Evolutionary conservation across 768 basidiomycete genomes (phyloP).

Genomic region (Amanita rimosa): DNA sequence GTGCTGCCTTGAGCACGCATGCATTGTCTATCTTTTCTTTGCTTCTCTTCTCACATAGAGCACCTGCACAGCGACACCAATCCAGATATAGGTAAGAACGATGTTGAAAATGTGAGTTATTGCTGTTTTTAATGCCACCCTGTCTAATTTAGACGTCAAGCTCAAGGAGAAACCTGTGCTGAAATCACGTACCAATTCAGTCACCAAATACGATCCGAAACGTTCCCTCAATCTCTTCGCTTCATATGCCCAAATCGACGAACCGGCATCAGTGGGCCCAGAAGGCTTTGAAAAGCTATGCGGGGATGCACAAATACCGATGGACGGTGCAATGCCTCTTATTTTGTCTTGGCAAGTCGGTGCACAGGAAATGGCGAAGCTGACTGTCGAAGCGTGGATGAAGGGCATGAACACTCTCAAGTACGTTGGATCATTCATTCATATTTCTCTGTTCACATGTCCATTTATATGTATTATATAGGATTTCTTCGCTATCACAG

Average conservation of each 20-base stretch:
- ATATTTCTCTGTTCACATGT: background rate
- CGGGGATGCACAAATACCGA: constrained; percentile 52
- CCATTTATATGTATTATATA: constrained; percentile 10
- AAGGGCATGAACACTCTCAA: constrained; percentile 32
- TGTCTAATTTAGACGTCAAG: background rate
- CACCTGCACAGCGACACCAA: constrained; percentile 39
- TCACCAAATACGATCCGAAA: constrained; percentile 19
- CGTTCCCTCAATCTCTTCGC: constrained; percentile 48
- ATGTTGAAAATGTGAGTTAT: constrained; percentile 13
- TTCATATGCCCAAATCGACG: constrained; percentile 47
- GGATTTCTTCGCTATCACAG: constrained; percentile 32
- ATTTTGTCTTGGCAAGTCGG: constrained; percentile 68
- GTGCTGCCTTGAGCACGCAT: constrained; percentile 23
- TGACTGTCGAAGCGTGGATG: constrained; percentile 63
- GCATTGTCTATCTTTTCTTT: constrained; percentile 50
- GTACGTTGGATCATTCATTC: constrained; percentile 15
- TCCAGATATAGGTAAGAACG: constrained; percentile 8
- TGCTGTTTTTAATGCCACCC: background rate
- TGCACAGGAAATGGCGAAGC: constrained; percentile 62
- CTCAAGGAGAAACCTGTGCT: background rate
- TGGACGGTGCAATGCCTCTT: constrained; percentile 65
- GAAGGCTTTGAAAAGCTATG: constrained; percentile 68
- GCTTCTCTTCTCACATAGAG: constrained; percentile 45
- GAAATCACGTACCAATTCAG: constrained; percentile 11
- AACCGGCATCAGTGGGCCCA: constrained; percentile 48